Evolutionary conservation across 345 rosid species (phyloP), one percentile per base, ranked within the genome.

Genomic region (Euphorbia pulcherrima): DNA sequence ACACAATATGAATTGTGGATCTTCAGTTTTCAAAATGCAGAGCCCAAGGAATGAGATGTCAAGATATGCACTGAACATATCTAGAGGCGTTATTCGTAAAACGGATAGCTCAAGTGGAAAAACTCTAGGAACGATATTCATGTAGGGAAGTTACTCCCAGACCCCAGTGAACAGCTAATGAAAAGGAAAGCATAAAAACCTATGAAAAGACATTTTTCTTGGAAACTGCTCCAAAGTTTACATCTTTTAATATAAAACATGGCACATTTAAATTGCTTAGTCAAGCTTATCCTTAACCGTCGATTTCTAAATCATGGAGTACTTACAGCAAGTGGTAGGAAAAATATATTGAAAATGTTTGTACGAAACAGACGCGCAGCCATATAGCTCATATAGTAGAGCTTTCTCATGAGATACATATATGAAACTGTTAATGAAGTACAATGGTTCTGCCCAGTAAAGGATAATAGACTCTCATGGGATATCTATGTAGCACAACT

Each of bases 1-100:
- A 63, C n/a, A 27, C 29, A 66, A 62, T 40, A 29, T 37, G 57
- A 8, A 59, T 24, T 52, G 20, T 53, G 29, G 23, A 66, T 50
- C 60, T 9, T 47, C 35, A 16, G 39, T 44, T 58, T 60, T 24
- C 41, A 21, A 16, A 28, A 47, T 58, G 64, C 40, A 21, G 40
- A 40, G 44, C 44, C 26, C 48, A 33, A 10, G 21, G 61, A 51
- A 61, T 27, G 11, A 61, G 28, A 35, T 50, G 29, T 50, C 40
- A 51, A 48, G 52, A 69, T n/a, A 61, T 37, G 16, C 53, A 13
- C 39, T 29, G 14, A 41, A 8, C 4, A 39, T 6, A 60, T 37
- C 29, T 23, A 55, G 23, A 0, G 56, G 51, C 41, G 53, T 35
- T 35, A 16, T 27, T 27, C 9, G 27, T 26, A 40, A 44, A 13